phyloP scores from a whole-genome alignment of 495 filamentous ascomycete genomes.

The Xylaria venustula region DNA sequence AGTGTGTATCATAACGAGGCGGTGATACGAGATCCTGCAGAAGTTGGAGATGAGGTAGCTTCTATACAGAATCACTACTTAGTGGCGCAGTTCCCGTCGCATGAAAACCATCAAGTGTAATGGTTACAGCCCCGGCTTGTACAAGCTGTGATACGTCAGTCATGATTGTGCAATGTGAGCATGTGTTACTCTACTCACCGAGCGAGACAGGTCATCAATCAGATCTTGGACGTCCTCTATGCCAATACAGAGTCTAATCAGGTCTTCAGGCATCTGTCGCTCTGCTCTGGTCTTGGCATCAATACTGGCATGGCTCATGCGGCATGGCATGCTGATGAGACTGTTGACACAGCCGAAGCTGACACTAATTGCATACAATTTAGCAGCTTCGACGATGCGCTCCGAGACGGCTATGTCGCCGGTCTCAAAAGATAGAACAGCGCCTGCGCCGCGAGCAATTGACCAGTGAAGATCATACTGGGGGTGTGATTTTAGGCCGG shows the following conservation, averaged over 20 bases:
- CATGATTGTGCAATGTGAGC: conserved; percentile 15
- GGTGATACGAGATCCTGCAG: conserved; percentile 20
- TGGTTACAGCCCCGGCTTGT: conserved; percentile 86
- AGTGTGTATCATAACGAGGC: conserved; percentile 8
- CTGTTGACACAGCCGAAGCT: conserved; percentile 98
- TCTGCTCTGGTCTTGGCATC: conserved; percentile 90
- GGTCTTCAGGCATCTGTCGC: conserved; percentile 89
- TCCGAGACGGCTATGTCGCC: conserved; percentile 78
- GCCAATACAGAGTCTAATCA: conserved; percentile 92
- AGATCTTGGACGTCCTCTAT: conserved; percentile 94
- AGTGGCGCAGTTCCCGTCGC: conserved; percentile 40
- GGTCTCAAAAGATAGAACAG: conserved; percentile 94
- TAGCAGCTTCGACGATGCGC: conserved; percentile 88
- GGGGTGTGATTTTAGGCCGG: conserved; percentile 87
- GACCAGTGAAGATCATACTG: conserved; percentile 95
- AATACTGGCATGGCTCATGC: conserved; percentile 99
- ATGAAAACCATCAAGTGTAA: conserved; percentile 75
- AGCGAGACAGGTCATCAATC: conserved; percentile 86
- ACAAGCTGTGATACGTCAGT: conserved; percentile 62
- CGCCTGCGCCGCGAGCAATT: conserved; percentile 90
- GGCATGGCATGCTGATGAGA: conserved; percentile 97
- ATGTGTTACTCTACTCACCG: conserved; percentile 61
- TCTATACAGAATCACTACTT: conserved; percentile 24
- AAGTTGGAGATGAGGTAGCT: conserved; percentile 25
- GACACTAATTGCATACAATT: conserved; percentile 91